phyloP scores from a whole-genome alignment of 139 green algal genomes.

The Chlamydomonas applanata region DNA sequence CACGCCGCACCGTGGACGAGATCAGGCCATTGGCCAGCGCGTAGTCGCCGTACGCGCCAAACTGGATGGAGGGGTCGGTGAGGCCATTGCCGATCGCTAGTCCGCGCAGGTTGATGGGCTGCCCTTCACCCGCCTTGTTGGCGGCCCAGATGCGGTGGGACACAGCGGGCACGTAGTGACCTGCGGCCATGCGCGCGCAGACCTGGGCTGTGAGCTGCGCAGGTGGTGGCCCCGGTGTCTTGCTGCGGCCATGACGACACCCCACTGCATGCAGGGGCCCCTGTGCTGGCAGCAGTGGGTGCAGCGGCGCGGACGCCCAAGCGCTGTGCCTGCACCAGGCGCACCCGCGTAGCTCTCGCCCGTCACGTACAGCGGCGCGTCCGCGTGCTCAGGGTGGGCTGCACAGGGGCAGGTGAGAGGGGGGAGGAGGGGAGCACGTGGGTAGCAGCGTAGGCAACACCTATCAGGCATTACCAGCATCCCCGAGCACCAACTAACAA shows the following conservation, averaged over 20 bases:
- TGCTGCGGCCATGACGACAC: background rate
- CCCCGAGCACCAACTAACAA: no score
- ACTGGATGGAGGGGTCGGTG: slow-evolving; percentile 89
- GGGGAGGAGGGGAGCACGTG: background rate
- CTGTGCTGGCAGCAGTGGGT: no score
- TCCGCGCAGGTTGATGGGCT: slow-evolving; percentile 53
- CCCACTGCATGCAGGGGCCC: no score
- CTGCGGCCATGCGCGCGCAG: slow-evolving; percentile 11
- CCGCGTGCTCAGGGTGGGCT: slow-evolving; percentile 67
- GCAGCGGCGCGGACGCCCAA: no score
- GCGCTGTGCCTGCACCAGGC: no score
- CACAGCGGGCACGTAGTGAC: slow-evolving; percentile 77
- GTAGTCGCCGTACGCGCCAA: slow-evolving; percentile 40
- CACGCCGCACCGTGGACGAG: background rate
- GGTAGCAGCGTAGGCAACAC: no score
- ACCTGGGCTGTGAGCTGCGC: no score
- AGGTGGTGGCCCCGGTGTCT: background rate
- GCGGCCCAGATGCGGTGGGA: slow-evolving; percentile 56
- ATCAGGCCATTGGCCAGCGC: slow-evolving; percentile 24
- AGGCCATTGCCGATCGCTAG: slow-evolving; percentile 93
- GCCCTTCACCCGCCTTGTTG: slow-evolving; percentile 42
- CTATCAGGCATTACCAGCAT: no score
- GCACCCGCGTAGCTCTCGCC: slow-evolving; percentile 45
- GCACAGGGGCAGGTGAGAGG: background rate
- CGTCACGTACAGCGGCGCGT: slow-evolving; percentile 81